Base-by-base conservation (phyloP, 2,329 filamentous ascomycete genomes). In the Bipolaris zeicola region DNA sequence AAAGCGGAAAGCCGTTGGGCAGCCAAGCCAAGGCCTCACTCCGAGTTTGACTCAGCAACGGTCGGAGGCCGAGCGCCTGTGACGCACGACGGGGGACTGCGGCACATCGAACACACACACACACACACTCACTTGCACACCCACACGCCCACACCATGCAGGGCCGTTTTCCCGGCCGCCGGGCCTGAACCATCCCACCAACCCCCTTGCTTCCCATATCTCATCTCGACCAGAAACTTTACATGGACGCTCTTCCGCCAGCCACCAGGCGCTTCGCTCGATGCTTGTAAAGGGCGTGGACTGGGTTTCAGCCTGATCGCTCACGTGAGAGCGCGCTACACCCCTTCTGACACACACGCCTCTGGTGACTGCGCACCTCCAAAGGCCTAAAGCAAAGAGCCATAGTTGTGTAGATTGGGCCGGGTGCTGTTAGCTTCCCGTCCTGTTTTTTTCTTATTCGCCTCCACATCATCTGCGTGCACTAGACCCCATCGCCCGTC, bases 151-250 rank as follows among this genome's bases (percentile, higher is more conserved):
- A 28, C 26, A 28, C 53, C 38, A 54, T 57, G 55, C 55, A 57
- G 37, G 38, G 47, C 50, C 55, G 50, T 57, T 57, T 53, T 57
- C 55, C 55, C 45, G 55, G 41, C 38, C 34, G 45, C 45, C 45
- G 39, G 55, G 45, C 55, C 38, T 47, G 36, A 52, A 43, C 22
- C 22, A n/a, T 31, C 28, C 28, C 24, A 43, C 22, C 41, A 16
- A n/a, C 38, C 37, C 50, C 50, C 54, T 53, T 57, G 55, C 50
- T 36, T 6, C 45, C 42, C 20, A 44, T 10, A 31, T 31, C 2
- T 34, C 34, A 36, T 50, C 55, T 54, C 49, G 34, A 34, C 50
- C 50, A 57, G 20, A 31, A 33, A 36, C 34, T 33, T 18, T 46
- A 54, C 53, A 57, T 54, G 55, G 50, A 24, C 55, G 18, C 37